A percentile compares a stretch with the other conserved stretches of the same genome.
These are phyloP conservation scores for Camellia granthamiana DNA, from an alignment of 148 eudicot species.

Conservation along the genomic window DNA sequence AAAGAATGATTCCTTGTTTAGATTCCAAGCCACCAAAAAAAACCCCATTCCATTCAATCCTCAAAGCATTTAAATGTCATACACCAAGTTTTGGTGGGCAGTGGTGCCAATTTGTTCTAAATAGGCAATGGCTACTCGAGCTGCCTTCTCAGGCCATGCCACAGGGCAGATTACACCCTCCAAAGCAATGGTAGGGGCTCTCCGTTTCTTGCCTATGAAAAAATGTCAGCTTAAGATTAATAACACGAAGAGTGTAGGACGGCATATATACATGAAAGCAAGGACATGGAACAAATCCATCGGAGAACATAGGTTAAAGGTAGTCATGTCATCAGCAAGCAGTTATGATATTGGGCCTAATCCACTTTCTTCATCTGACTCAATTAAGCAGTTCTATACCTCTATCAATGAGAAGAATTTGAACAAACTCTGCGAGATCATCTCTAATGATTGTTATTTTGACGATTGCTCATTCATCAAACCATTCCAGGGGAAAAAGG, in stretches of 20 bases:
- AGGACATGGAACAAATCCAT: not conserved
- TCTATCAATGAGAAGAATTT: slow-evolving; percentile 53
- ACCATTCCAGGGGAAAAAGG: slow-evolving; percentile 65
- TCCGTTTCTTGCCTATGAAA: slow-evolving; percentile 2
- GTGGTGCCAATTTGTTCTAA: not conserved
- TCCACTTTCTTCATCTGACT: slow-evolving; percentile 30
- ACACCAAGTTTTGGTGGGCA: not conserved
- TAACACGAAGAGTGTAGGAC: not conserved
- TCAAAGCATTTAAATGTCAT: not conserved
- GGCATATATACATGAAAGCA: not conserved
- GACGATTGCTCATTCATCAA: slow-evolving; percentile 62
- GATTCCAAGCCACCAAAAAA: slow-evolving; percentile 14
- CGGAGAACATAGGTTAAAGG: not conserved
- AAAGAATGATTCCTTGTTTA: slow-evolving; percentile 27
- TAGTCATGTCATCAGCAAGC: slow-evolving; percentile 15
- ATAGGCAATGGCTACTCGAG: slow-evolving; percentile 5
- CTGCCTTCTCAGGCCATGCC: slow-evolving; percentile 12
- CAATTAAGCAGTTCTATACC: slow-evolving; percentile 51
- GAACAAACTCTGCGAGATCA: slow-evolving; percentile 30
- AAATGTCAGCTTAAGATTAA: not conserved
- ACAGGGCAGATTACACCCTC: not conserved
- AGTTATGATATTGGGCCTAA: slow-evolving; percentile 8
- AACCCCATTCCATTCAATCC: slow-evolving; percentile 10
- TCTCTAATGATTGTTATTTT: slow-evolving; percentile 51
- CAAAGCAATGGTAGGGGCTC: slow-evolving; percentile 5